Evolutionary conservation across 768 basidiomycete genomes (phyloP), one percentile per base, ranked within the genome.

Genomic region (Suillus fuscotomentosus): DNA sequence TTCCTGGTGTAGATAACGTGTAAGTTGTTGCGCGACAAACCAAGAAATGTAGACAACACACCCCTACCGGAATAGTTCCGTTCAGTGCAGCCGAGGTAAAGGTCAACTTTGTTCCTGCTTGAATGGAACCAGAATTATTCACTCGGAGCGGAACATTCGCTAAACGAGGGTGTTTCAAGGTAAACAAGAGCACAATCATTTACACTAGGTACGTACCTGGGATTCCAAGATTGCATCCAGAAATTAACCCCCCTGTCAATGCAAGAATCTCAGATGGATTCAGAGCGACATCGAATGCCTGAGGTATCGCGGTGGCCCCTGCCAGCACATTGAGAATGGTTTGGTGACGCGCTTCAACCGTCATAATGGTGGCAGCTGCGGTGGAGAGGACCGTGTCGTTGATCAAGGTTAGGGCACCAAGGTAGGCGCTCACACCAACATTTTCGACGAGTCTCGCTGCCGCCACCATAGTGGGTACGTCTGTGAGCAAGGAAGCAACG

Each of bases 291-390:
- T 95, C 93, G 71, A 93, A 94, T 1, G 89, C 80, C 51, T 82
- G 74, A 5, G 92, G 88, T 62, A 91, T 85, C 20, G 87, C 80
- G 4, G 81, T 81, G 65, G 75, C 77, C 17, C 83, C 81, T 51
- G 83, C 83, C 61, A 95, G 69, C 66, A 92, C 70, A 78, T 94
- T 94, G 60, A 93, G 82, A 50, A 94, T 75, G 1, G 89, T 88
- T 73, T 90, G 87, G 70, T 95, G 93, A 55, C 93, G 88, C n/a
- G 91, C 88, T 71, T 95, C 93, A 55, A 92, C 81, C 36, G 91
- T 88, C 74, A 91, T 70, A 72, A 94, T 94, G 31, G 87, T 86
- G 9, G 82, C 89, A 47, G 90, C 91, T n/a, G 85, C 80, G 61
- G 82, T 81, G 59, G 91, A 77, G 63, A 92, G 70, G 31, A 80